Evolutionary conservation across 257 asterid species (phyloP), one percentile per base, ranked within the genome.

Genomic region (Mentha longifolia): DNA sequence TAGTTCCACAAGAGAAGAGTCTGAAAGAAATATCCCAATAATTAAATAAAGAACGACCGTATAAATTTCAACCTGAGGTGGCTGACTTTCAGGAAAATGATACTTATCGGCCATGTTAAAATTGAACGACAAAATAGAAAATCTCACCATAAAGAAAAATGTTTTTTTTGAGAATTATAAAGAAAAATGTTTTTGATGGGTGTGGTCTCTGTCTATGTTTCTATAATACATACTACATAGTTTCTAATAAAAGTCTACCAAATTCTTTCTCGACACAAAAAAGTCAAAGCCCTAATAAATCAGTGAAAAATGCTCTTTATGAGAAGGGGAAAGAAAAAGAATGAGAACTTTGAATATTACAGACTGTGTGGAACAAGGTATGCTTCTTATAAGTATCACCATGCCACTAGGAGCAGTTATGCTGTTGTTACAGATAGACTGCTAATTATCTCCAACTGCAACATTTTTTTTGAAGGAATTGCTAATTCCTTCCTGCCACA

Each of bases 11-110:
- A n/a, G n/a, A n/a, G n/a, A 93, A 94, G 61, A 94, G 85, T 77
- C 98, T 94, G 96, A 74, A 83, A 81, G 75, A 66, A 75, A 79
- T 28, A 77, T 62, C 57, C 14, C 65, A 75, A 35, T 45, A 46
- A 65, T 43, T 14, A 68, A 57, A 71, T 56, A 30, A 62, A 9
- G 3, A 31, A 51, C 45, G 47, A 57, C 15, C 17, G 20, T 42
- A 56, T 42, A 61, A 37, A n/a, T n/a, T n/a, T n/a, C n/a, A 30
- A 50, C n/a, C 65, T 58, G 17, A 17, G 35, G 28, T 22, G 39
- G 16, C 17, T 51, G 12, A 16, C 25, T 50, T 16, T 71, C 25
- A 50, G 17, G 55, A 20, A 41, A 35, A 31, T 37, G 15, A 25
- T 25, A 25, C 2, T 25, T 25, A 9, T 6, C 14, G 25, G 37